Conservation (phyloP, 371 early-diverging fungal species). For the Lichtheimia ornata region DNA sequence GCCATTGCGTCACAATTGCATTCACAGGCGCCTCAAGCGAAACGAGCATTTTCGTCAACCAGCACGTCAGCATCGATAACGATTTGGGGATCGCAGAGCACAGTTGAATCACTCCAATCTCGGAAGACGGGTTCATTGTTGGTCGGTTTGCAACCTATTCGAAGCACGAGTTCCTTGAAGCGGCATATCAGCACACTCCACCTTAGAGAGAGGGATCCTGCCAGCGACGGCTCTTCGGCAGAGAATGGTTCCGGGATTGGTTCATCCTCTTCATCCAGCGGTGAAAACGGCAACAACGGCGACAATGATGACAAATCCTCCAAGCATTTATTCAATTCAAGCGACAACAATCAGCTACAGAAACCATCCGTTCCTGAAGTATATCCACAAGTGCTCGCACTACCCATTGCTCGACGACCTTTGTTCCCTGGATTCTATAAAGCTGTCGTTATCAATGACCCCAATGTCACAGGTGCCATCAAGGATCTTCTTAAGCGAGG, state of each 20-base stretch:
- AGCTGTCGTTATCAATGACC: slow-evolving; percentile 93
- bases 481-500: slow-evolving; percentile 88
- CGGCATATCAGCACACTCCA: slow-evolving; percentile 27
- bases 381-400: slow-evolving; percentile 89
- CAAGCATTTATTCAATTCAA: slow-evolving; percentile 32
- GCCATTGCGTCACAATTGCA: slow-evolving; percentile 40
- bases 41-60: slow-evolving; percentile 30
- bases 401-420: slow-evolving; percentile 93
- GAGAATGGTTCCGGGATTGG: slow-evolving; percentile 16
- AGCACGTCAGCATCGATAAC: slow-evolving; percentile 31
- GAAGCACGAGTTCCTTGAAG: slow-evolving; percentile 26
- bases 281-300: slow-evolving; percentile 24
- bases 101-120: slow-evolving; percentile 25
- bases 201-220: slow-evolving; percentile 37
- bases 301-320: slow-evolving; percentile 28
- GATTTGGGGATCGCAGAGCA: slow-evolving; percentile 41
- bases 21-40: slow-evolving; percentile 15
- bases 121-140: slow-evolving; percentile 24
- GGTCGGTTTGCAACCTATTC: slow-evolving; percentile 40
- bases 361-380: slow-evolving; percentile 83
- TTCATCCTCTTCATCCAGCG: slow-evolving; percentile 27
- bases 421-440: slow-evolving; percentile 97
- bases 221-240: slow-evolving; percentile 22
- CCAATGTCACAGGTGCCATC: slow-evolving; percentile 87
- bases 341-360: slow-evolving; percentile 60